Evolutionary conservation across 495 filamentous ascomycete genomes (phyloP).

Genomic region (Chaetomium tenue): DNA sequence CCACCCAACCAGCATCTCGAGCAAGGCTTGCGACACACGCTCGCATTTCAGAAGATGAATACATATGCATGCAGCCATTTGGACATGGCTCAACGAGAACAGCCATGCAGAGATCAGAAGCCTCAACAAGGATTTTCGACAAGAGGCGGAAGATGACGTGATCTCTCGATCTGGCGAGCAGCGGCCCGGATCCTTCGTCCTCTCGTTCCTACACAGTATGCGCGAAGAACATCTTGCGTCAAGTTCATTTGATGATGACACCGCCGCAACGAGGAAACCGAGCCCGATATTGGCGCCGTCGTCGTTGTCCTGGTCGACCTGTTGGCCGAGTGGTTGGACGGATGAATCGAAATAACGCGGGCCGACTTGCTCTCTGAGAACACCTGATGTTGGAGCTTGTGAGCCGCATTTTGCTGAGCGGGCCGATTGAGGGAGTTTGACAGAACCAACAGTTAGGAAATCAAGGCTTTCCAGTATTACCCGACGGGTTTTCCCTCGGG

Average conservation of each 20-base stretch:
- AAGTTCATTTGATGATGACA: not conserved
- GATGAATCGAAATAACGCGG: not conserved
- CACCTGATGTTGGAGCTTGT: not conserved
- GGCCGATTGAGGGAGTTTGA: slow-evolving; percentile 8
- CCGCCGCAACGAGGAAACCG: not conserved
- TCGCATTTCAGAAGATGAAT: not conserved
- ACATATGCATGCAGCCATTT: not conserved
- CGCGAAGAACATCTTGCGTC: not conserved
- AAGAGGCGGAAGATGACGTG: not conserved
- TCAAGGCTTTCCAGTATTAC: not conserved
- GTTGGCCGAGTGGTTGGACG: not conserved
- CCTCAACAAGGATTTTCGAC: not conserved
- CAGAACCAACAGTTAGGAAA: slow-evolving; percentile 9
- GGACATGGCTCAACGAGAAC: no score
- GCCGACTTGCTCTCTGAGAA: not conserved
- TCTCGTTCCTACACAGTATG: not conserved
- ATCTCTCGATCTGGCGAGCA: not conserved
- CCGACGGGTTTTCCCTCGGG: slow-evolving; percentile 2
- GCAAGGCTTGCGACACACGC: slow-evolving; percentile 7
- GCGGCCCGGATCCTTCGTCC: slow-evolving; percentile 7
- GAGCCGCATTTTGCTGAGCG: not conserved
- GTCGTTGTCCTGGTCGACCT: not conserved
- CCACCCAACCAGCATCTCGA: slow-evolving; percentile 19
- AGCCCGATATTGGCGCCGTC: not conserved
- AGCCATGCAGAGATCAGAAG: not conserved